These are phyloP conservation scores for Chlamydomonas schloesseri DNA, from an alignment of 139 green algal species.

Conservation along the genomic window DNA sequence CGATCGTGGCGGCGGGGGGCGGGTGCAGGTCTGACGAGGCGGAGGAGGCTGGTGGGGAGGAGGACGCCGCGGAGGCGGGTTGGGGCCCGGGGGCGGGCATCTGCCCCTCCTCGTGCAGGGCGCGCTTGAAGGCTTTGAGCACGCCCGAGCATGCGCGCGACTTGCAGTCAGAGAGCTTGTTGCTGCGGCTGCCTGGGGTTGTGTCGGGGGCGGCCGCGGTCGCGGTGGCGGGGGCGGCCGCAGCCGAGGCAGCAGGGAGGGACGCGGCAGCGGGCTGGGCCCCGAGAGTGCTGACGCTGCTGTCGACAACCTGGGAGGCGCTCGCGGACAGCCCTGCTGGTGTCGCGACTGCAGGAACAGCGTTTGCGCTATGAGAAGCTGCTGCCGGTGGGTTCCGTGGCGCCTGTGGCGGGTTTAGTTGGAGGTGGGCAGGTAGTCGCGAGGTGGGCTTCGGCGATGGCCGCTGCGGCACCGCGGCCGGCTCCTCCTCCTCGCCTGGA, in stretches of 20 bases:
- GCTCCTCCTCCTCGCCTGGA: no score
- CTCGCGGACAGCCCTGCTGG: no score
- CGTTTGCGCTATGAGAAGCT: not conserved
- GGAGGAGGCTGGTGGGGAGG: not conserved
- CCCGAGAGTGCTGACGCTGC: no score
- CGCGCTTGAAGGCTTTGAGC: not conserved
- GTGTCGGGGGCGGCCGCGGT: not conserved
- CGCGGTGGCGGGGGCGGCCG: not conserved
- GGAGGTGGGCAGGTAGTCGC: not conserved
- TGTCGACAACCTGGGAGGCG: no score
- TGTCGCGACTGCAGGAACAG: not conserved
- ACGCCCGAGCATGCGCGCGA: conserved; percentile 20
- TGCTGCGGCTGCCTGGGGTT: no score
- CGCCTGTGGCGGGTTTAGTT: not conserved
- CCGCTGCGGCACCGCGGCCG: no score
- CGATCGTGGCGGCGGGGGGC: not conserved
- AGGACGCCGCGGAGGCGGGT: not conserved
- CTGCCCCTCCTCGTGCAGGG: not conserved
- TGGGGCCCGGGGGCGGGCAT: not conserved
- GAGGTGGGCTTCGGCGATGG: not conserved
- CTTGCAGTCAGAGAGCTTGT: conserved; percentile 19
- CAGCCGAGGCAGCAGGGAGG: no score
- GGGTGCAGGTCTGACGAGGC: no score
- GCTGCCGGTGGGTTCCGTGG: not conserved
- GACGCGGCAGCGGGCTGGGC: no score